These are phyloP conservation scores for Phytophthora constricta DNA, from an alignment of 352 stramenopile species.

Conservation along the genomic window DNA sequence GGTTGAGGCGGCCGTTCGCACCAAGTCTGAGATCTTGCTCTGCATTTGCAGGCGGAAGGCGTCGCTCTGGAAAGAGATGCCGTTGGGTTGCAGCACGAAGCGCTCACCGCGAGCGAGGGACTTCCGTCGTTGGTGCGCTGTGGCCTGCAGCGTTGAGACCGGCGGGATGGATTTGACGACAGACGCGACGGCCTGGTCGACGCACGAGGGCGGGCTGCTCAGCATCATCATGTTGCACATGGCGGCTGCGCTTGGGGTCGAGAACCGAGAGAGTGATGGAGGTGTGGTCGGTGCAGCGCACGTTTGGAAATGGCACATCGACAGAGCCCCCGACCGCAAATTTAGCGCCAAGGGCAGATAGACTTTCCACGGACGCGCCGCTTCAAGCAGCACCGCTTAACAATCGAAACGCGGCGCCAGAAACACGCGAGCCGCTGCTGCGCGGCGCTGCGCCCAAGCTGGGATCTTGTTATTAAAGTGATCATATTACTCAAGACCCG, in stretches of 20 bases:
- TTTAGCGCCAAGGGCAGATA: too few relatives aligned
- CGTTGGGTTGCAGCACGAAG: conserved; percentile 3
- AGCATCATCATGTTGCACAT: conserved; percentile 34
- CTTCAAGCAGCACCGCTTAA: too few relatives aligned
- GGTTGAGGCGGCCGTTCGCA: conserved; percentile 20
- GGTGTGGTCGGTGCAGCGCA: background rate
- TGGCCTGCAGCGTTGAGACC: background rate
- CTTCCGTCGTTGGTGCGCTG: background rate
- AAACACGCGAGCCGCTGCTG: background rate
- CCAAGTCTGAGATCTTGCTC: conserved; percentile 36
- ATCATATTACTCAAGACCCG: too few relatives aligned
- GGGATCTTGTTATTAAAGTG: too few relatives aligned
- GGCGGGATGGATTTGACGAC: conserved; percentile 7
- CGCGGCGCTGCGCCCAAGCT: too few relatives aligned
- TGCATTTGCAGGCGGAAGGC: conserved; percentile 40
- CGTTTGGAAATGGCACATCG: conserved; percentile 7
- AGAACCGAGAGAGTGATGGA: too few relatives aligned
- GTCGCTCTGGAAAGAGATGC: conserved; percentile 48
- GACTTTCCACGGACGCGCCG: too few relatives aligned
- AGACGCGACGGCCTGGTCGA: conserved; percentile 13
- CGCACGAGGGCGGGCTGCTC: conserved; percentile 12
- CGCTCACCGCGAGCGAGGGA: background rate
- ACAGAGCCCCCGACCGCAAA: background rate
- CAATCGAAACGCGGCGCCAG: background rate
- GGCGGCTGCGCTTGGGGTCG: background rate